Evolutionary conservation across 108 stramenopile species (phyloP), one percentile per base, ranked within the genome.

Genomic region (Conticribra guillardii): DNA sequence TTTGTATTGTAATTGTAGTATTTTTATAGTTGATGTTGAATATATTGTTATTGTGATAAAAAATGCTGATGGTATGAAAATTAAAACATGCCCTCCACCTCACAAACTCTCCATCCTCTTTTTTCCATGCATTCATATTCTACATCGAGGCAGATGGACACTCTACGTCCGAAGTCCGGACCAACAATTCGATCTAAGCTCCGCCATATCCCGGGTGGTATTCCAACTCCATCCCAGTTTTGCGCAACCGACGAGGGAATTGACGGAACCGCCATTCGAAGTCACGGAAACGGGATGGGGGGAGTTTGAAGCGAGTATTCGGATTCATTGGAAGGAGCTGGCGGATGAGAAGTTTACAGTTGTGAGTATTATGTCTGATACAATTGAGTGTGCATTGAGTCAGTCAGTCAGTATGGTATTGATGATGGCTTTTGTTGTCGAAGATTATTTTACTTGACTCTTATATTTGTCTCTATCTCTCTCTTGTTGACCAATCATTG

Each of bases 241-340:
- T 75, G 69, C 91, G 3, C 85, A 96, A 58, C 96, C 96, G 11
- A 84, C 85, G 18, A 60, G 93, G 54, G 93, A 94, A 79, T 52
- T 91, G 64, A 87, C 87, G 0, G 67, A 82, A 63, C 90, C 96
- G 31, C 96, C 96, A 22, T 96, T 84, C 67, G 90, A 93, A 73
- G 96, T 96, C 1, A 97, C 96, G 2, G 97, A 99, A 71, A 89
- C 79, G 61, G 98, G 98, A 34, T 99, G 98, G 98, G 98, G 98
- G 19, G 98, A 99, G 75, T 99, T 99, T 75, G 97, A 99, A 79
- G 97, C 96, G 0, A 86, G 85, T 59, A 95, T 99, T 29, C 80
- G 90, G 15, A 89, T 99, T 52, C 73, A 89, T 54, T 97, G 97
- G 88, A 89, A 73, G 53, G 97, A 97, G 69, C 82, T 89, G 22